Base-by-base conservation (phyloP, 2,329 filamentous ascomycete species). In the Dothideomycetes sp. region DNA sequence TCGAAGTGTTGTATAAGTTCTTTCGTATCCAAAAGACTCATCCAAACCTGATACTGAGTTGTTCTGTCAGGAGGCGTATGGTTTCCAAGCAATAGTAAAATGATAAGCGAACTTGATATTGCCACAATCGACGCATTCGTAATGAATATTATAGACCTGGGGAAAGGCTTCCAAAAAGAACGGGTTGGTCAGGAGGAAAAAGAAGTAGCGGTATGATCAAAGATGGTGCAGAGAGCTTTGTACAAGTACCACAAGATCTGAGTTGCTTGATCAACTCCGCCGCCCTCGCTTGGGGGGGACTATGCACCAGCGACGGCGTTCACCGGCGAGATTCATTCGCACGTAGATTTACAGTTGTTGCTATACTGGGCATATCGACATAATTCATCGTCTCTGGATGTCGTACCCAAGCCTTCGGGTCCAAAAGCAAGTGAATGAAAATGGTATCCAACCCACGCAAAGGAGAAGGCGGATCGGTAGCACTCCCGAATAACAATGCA, bases 401-500 rank as follows among this genome's bases (percentile, higher is more conserved):
- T 16, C 29, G 19, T 28, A 12, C 4, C 19, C 17, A 19, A n/a
- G 39, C 24, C 19, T 11, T n/a, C 35, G 24, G 10, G 20, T 30
- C 32, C 35, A 31, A 36, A 25, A 34, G n/a, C 16, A 29, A 16
- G 17, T 33, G 18, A 34, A 30, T 12, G 31, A 24, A 24, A 15
- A 28, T 12, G 33, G 38, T 32, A 10, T 31, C 19, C 20, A 33
- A 36, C 25, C 40, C 32, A 35, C 25, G 27, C 25, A n/a, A 19
- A 9, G 27, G 9, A 17, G 11, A 23, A 17, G 19, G 33, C 40
- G 40, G 40, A 24, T 42, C 40, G 40, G 40, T 23, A 35, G 32
- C 30, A 18, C 40, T 34, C 19, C 25, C 24, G 15, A 24, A 34
- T 20, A 20, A 31, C 11, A 24, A 35, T 22, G 16, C 27, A 15